Evolutionary conservation across 1,139 yeast genomes (phyloP), one percentile per base, ranked within the genome.

Genomic region (Lodderomyces elongisporus): DNA sequence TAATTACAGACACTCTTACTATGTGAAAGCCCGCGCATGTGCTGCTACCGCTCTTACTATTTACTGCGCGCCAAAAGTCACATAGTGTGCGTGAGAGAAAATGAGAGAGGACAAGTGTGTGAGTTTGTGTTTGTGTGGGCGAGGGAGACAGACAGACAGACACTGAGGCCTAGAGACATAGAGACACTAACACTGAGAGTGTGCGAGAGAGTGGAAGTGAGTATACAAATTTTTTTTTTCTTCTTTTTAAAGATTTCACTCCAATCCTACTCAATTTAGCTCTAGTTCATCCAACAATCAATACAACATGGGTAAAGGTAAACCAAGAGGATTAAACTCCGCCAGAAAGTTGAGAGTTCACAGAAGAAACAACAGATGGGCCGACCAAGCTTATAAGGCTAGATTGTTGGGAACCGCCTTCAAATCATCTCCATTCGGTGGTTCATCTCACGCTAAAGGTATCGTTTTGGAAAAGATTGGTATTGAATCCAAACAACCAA

Each of bases 361-460:
- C 88, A 91, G 99, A 77, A 93, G 98, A 77, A 89, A 89, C 83
- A 91, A 91, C 88, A 91, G 96, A 78, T 91, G 98, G 98, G 97
- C 99, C 61, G 98, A 93, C 73, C 81, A 81, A 70, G 75, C 88
- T 63, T 93, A 87, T 80, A 93, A 93, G 85, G 77, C 95, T 76
- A 85, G 98, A 82, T 84, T 91, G 68, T 80, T 93, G 67, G 98
- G 98, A 61, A 91, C 98, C 58, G 96, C 97, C 62, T 93, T 83
- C 95, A 93, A 89, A 80, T 91, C 95, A 50, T 91, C 98, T 63
- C 99, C 98, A 72, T 91, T 93, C 67, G 97, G 97, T 74, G 98
- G 97, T 69, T 89, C 98, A 62, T 93, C 98, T 60, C 98, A 93
- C 87, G 99, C 98, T 66, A 91, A 91, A 80, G 99, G 99, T 67